Evolutionary conservation across 225 moss, liverwort and hornwort species (phyloP), one percentile per base, ranked within the genome.

Genomic region (Marchantia polymorpha): DNA sequence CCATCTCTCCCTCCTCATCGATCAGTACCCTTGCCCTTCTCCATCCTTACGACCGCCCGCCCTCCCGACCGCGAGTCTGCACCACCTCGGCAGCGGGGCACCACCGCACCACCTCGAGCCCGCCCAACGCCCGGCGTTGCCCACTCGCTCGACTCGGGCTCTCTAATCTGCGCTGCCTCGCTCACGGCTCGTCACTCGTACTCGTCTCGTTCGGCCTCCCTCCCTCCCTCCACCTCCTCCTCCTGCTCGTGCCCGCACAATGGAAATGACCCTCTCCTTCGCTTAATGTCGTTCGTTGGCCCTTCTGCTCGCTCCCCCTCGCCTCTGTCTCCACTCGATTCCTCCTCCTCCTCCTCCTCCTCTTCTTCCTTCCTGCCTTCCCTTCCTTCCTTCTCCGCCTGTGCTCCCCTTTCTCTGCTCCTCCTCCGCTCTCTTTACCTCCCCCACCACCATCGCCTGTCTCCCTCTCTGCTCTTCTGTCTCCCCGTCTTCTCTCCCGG

Each of bases 11-110:
- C 69, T 25, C n/a, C 14, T 81, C 65, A 64, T 73, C 56, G 27
- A 67, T 64, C 77, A 72, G 52, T 54, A 67, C 77, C 77, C 55
- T 53, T 25, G 10, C 47, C 79, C 48, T 71, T 29, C 58, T 51
- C 71, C 56, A 70, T 71, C 73, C 3, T 80, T 73, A 50, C 26
- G 64, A n/a, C n/a, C n/a, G n/a, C n/a, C n/a, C n/a, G n/a, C n/a
- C n/a, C n/a, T 11, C 22, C 61, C 52, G 17, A 47, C 71, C 17
- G 15, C 10, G 23, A 30, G 16, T 67, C 74, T 52, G 27, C 56
- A n/a, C n/a, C n/a, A n/a, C n/a, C n/a, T n/a, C n/a, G n/a, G n/a
- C 20, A n/a, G n/a, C 70, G 11, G 19, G 8, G 19, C 7, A 53
- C 73, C 29, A 64, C 31, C 63, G 74, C 58, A 73, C 52, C 64